Base-by-base conservation (phyloP, 768 basidiomycete species). In the Dendrothele bispora region DNA sequence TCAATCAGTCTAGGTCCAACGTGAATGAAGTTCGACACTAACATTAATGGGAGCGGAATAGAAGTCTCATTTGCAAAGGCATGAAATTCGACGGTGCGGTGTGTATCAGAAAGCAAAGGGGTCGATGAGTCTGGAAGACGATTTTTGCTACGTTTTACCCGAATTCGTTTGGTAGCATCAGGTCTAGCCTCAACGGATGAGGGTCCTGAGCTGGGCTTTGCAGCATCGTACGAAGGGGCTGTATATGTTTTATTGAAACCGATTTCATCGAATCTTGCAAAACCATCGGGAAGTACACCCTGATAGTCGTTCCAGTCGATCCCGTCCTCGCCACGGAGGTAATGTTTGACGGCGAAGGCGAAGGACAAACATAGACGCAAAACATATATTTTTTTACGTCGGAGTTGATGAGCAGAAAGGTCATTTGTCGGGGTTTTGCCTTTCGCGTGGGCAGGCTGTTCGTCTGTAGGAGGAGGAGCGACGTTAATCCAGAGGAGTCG, bases 251-350 rank as follows among this genome's bases (percentile, higher is more conserved):
- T 68, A 58, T 67, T 68, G 57, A 68, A 73, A 4, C 71, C 74
- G 7, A 62, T 50, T 48, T 73, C 74, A 32, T 74, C 74, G 45
- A 70, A 74, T 8, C 76, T 75, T 34, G 68, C 63, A 49, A 89
- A 83, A 14, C 75, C 77, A 3, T 74, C 57, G 0, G 91, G 91
- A 17, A 94, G 65, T 46, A 93, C 71, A 10, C 77, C 83, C 0
- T 59, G 62, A 55, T 86, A 84, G 64, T 93, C 91, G 2, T 75
- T 71, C 58, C 81, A 83, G 20, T 84, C 73, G 7, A 81, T 64
- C 3, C 92, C 89, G 59, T 90, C 89, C 55, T 92, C 87, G 41
- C 83, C 88, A 36, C 91, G 88, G 41, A 94, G 76, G 62, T 94
- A 92, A 62, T 95, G 86, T 43, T 94, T 86, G 48, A 80, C 80